A percentile compares a stretch with the other conserved stretches of the same genome.
Conservation (phyloP, 1,139 yeast genomes). For the Pichia sp. region DNA sequence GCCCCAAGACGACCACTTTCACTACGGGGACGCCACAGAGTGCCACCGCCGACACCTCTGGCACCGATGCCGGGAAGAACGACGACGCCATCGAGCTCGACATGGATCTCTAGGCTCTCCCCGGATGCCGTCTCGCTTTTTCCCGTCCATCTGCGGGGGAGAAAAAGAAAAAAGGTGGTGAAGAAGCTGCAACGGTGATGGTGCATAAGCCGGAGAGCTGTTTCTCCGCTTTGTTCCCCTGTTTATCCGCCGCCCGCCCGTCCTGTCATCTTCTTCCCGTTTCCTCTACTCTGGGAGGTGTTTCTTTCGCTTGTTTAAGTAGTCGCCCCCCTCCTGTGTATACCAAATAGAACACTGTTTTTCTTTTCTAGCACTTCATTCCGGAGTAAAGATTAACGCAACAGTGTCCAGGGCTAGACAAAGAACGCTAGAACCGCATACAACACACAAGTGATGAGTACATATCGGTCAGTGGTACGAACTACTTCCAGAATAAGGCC, state of each 20-base stretch:
- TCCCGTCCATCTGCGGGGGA: neutral
- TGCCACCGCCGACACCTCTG: neutral
- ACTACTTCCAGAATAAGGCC: neutral
- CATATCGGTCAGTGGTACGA: neutral
- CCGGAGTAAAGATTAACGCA: no score
- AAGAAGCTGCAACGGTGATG: neutral
- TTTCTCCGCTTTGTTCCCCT: constrained; percentile 1
- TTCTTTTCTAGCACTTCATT: no score
- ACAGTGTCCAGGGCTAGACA: no score
- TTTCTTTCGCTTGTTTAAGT: neutral
- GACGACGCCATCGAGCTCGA: constrained; percentile 69
- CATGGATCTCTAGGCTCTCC: constrained; percentile 36
- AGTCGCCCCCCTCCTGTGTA: neutral
- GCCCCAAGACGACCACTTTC: constrained; percentile 30
- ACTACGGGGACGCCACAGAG: constrained; percentile 19
- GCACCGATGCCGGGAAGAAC: constrained; percentile 34
- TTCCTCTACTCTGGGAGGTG: neutral
- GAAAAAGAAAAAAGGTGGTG: neutral
- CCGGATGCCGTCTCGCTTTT: neutral
- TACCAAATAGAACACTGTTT: neutral
- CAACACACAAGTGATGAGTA: no score
- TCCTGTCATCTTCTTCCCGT: neutral
- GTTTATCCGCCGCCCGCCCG: neutral
- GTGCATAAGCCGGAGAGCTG: neutral
- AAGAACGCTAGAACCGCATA: no score